Base-by-base conservation (phyloP, 768 basidiomycete species). In the Mycena capillaripes region DNA sequence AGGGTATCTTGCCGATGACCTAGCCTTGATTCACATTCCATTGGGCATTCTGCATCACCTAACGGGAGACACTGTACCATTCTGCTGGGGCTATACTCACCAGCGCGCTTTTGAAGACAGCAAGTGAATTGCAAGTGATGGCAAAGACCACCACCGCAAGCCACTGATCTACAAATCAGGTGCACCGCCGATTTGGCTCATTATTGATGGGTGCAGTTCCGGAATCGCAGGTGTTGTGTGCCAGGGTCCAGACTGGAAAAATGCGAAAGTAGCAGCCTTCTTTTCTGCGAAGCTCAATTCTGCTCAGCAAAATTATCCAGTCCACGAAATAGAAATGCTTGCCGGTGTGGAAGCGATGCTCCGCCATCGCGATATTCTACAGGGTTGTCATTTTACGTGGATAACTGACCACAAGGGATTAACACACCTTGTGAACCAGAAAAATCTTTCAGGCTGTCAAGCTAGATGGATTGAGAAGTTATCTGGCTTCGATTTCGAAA, bases 1-100 rank as follows among this genome's bases (percentile, higher is more conserved):
- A 0, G 70, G 75, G 1, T 83, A 78, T 76, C 69, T 86, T 0
- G 84, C 84, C 0, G 78, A 79, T 56, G 83, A 84, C 44, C 72
- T 82, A 1, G 72, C 76, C 0, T 66, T 69, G 0, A 70, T 87
- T 4, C 70, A 81, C 0, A 82, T 85, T 1, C 85, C 85, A 5
- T 84, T 87, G 81, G 83, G 80, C 4, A 62, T 82, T 0, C 0
- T 86, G 85, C 58, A 60, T n/a, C 29, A 30, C 9, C 46, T 62
- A 0, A 62, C 60, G 0, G 44, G 60, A 4, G 60, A 62, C n/a
- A 19, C 60, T 23, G 60, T 62, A 4, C 60, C 60, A 11, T 62
- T 62, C 23, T 29, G 60, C 11, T 48, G 60, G 60, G 34, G 60
- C 23, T 60, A 60, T 27, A 60, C 57, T 9, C 57, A 59, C 12